Conservation (phyloP, 2,329 filamentous ascomycete species). For the Drechslerella coelobrocha region DNA sequence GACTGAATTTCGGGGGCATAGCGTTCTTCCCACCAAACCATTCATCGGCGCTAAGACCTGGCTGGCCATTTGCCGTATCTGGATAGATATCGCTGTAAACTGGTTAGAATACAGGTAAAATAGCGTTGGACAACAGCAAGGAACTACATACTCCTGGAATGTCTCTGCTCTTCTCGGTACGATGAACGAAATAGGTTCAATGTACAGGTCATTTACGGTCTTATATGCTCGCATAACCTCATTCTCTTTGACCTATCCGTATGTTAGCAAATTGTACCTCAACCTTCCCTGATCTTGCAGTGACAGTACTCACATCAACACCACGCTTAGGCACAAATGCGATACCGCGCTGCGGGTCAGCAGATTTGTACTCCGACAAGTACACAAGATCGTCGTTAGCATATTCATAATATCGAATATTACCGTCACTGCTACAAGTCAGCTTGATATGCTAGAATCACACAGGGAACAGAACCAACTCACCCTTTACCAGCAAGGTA, state of each 20-base stretch:
- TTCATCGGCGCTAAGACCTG: conserved; percentile 78
- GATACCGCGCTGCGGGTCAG: conserved; percentile 89
- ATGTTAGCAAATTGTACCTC: conserved; percentile 49
- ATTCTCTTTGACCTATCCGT: conserved; percentile 80
- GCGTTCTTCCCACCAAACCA: conserved; percentile 87
- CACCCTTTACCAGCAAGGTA: conserved; percentile 97
- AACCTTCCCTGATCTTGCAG: background rate
- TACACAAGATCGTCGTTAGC: conserved; percentile 99
- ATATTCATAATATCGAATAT: conserved; percentile 98
- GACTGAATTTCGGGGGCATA: conserved; percentile 87
- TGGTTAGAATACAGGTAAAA: conserved; percentile 61
- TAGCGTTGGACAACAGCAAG: background rate
- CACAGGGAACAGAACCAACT: no score
- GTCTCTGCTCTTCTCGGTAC: conserved; percentile 74
- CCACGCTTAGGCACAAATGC: conserved; percentile 94
- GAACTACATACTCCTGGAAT: conserved; percentile 52
- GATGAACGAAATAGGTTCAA: conserved; percentile 97
- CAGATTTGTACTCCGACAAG: conserved; percentile 95
- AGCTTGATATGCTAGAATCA: conserved; percentile 48
- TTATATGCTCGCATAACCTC: conserved; percentile 96
- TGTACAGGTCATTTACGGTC: conserved; percentile 91
- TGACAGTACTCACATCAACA: conserved; percentile 72
- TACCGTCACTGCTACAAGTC: conserved; percentile 75
- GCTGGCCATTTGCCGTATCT: conserved; percentile 78
- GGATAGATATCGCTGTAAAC: conserved; percentile 94